Conservation (phyloP, 331 rosid species). For the Saraca asoca region DNA sequence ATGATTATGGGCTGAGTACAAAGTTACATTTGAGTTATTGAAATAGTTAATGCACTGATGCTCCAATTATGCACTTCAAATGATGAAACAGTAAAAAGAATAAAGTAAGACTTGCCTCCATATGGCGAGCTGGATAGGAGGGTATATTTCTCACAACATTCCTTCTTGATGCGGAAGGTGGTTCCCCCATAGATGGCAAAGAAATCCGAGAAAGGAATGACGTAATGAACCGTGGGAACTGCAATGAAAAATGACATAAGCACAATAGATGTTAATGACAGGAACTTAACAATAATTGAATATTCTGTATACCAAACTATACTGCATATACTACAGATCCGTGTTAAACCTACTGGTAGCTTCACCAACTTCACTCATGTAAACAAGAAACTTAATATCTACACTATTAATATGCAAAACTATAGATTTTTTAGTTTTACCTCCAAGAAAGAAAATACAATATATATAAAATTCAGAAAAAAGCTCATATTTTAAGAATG, state of each 20-base stretch:
- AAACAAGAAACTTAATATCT: constrained; percentile 13
- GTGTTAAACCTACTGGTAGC: no score
- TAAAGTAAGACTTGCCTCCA: constrained; percentile 64
- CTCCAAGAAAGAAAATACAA: background rate
- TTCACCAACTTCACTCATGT: background rate
- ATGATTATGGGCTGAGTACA: background rate
- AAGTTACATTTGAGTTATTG: constrained; percentile 4
- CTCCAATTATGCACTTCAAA: constrained; percentile 1
- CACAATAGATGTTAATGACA: constrained; percentile 36
- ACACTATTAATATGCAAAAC: constrained; percentile 1
- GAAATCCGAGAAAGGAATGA: constrained; percentile 72
- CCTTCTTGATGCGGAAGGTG: constrained; percentile 61
- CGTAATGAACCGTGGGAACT: constrained; percentile 74
- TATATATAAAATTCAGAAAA: background rate
- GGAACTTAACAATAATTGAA: constrained; percentile 8
- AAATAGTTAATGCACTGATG: constrained; percentile 20
- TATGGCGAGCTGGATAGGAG: constrained; percentile 62
- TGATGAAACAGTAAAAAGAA: constrained; percentile 17
- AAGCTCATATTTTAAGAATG: constrained; percentile 10
- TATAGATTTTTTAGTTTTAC: constrained; percentile 1
- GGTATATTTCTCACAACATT: constrained; percentile 55
- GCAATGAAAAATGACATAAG: constrained; percentile 35
- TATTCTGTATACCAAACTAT: no score
- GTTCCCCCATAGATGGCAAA: constrained; percentile 72
- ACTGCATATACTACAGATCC: no score